Evolutionary conservation across 768 basidiomycete species (phyloP).

Genomic region (Boletus sp.): DNA sequence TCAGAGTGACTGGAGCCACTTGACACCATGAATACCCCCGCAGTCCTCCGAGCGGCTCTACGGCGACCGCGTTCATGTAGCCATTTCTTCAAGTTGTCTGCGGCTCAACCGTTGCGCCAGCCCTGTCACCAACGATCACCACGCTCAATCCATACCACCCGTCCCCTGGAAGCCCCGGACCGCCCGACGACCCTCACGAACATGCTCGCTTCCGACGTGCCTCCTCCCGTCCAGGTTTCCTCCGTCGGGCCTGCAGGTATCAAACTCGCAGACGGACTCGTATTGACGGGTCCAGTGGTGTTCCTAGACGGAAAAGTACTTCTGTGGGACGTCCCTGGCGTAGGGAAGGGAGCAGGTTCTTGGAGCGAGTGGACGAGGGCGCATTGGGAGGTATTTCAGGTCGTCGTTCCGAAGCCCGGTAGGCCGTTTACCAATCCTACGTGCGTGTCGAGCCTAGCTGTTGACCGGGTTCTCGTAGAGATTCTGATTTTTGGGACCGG

Average conservation of each 20-base stretch:
- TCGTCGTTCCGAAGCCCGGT: constrained; percentile 86
- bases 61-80: constrained; percentile 1
- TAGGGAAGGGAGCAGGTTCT: constrained; percentile 19
- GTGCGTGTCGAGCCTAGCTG: not conserved
- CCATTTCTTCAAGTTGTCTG: not conserved
- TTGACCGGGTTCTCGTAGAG: constrained; percentile 46
- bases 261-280: constrained; percentile 71
- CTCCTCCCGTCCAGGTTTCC: constrained; percentile 68
- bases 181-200: constrained; percentile 50
- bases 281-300: constrained; percentile 73
- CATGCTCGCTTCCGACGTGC: constrained; percentile 65
- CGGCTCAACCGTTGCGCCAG: not conserved
- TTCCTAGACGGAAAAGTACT: constrained; percentile 85
- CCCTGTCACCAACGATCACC: not conserved
- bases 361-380: constrained; percentile 74
- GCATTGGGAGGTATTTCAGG: constrained; percentile 77
- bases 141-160: constrained; percentile 17
- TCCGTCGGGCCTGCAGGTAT: constrained; percentile 64
- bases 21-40: not conserved
- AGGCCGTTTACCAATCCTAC: not conserved
- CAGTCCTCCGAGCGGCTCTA: constrained; percentile 2
- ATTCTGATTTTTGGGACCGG: constrained; percentile 91
- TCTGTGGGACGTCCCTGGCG: constrained; percentile 77
- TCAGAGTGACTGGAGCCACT: not conserved
- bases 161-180: constrained; percentile 8